Evolutionary conservation across 768 basidiomycete genomes (phyloP), one percentile per base, ranked within the genome.

Genomic region (Podaxis sp.): DNA sequence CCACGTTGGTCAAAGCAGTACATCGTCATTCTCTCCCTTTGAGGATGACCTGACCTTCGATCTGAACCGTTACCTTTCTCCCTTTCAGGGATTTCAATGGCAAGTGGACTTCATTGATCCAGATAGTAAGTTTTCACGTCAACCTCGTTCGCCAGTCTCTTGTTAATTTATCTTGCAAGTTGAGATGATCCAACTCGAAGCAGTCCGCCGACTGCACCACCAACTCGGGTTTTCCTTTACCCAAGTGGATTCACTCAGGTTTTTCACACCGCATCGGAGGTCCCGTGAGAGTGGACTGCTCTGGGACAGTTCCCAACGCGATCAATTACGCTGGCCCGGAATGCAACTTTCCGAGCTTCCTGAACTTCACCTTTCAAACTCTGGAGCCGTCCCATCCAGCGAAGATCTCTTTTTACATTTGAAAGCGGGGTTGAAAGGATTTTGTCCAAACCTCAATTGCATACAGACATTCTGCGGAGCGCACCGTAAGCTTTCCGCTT

Each of bases 361-460:
- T 1, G 47, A 38, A 10, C 46, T 68, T 7, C n/a, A 13, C 2
- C 59, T 63, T 23, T 57, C 53, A 2, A 42, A 61, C 58, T 57
- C 57, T 9, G 62, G 36, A 9, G 23, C 32, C 16, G 47, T 69
- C 0, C 69, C 74, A 2, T 36, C 64, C 25, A 50, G 58, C 10
- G 55, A 66, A 16, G 63, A 79, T 63, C 59, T 82, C 7, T 68
- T 66, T 27, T 57, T 63, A 1, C 69, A 74, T 44, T 50, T 83
- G 28, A 64, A 68, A 13, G 70, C 71, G 4, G 71, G 71, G 21
- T 61, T 76, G 11, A 64, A 38, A 9, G 21, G 66, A 3, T 84
- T 83, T 54, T 85, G 83, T 62, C 75, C 77, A 4, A 80, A 75
- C 47, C 64, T 79, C 4, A 76, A 75, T 37, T 85, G 84, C 46